phyloP scores from a whole-genome alignment of 2,329 filamentous ascomycete genomes.

The Claviceps spartinae region DNA sequence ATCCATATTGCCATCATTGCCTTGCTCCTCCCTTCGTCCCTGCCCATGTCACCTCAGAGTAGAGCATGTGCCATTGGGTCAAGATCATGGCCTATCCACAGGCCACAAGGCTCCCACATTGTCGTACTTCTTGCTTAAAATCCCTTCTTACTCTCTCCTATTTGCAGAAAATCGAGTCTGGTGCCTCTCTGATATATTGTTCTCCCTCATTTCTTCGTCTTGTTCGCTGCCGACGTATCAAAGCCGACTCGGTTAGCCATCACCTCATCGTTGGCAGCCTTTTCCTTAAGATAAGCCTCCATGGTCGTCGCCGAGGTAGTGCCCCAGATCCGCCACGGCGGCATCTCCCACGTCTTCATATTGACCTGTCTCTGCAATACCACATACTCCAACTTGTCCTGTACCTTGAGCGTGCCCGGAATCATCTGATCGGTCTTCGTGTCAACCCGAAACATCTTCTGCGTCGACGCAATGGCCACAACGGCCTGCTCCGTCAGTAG shows the following conservation, averaged over 20 bases:
- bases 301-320: constrained; percentile 41
- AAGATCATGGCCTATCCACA: too few relatives aligned
- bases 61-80: too few relatives aligned
- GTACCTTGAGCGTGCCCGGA: constrained; percentile 33
- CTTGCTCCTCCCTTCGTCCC: too few relatives aligned
- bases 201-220: background rate
- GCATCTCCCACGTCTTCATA: constrained; percentile 31
- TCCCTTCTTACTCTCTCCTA: background rate
- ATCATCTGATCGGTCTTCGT: constrained; percentile 24
- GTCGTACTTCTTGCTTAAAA: background rate
- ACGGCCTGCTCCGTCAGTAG: constrained; percentile 36
- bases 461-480: constrained; percentile 44
- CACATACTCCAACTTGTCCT: constrained; percentile 49
- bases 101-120: background rate
- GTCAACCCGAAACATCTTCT: constrained; percentile 35
- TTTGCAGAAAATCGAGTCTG: background rate
- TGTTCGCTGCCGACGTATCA: constrained; percentile 9
- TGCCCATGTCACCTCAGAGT: too few relatives aligned
- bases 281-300: constrained; percentile 24
- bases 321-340: constrained; percentile 52
- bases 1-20: background rate
- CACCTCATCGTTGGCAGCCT: constrained; percentile 20
- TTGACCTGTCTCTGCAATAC: constrained; percentile 40
- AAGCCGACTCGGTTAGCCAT: constrained; percentile 21
- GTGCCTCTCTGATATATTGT: too few relatives aligned